A percentile compares a stretch with the other conserved stretches of the same genome.
These are phyloP conservation scores for Urostyla sp. DNA, from an alignment of 73 alveolate genomes.

Conservation along the genomic window DNA sequence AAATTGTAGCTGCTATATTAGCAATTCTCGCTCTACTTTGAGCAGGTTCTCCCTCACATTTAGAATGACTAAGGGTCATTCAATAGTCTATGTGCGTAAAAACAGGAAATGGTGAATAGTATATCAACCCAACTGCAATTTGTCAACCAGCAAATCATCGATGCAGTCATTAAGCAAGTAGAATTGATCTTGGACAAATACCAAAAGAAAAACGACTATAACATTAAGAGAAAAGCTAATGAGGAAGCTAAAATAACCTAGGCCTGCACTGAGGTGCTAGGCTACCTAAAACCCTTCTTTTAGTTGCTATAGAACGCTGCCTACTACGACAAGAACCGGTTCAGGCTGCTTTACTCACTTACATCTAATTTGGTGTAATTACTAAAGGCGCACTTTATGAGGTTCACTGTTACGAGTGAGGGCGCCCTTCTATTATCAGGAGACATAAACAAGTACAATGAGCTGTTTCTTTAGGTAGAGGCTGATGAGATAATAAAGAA, in stretches of 20 bases:
- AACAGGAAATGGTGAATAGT: conserved; percentile 20
- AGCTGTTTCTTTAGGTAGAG: conserved; percentile 35
- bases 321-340: conserved; percentile 37
- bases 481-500: conserved; percentile 56
- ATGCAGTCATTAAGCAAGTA: conserved; percentile 21
- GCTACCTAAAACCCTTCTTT: conserved; percentile 34
- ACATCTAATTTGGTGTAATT: conserved; percentile 31
- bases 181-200: conserved; percentile 1
- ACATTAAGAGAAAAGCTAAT: conserved; percentile 8
- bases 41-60: conserved; percentile 36
- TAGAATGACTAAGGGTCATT: conserved; percentile 11
- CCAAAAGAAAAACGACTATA: conserved; percentile 40
- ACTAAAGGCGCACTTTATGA: conserved; percentile 12
- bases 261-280: conserved; percentile 33
- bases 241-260: conserved; percentile 43
- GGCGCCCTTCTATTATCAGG: conserved; percentile 47
- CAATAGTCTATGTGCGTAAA: conserved; percentile 13
- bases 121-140: conserved; percentile 18
- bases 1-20: conserved; percentile 28
- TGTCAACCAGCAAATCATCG: conserved; percentile 28
- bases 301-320: conserved; percentile 9
- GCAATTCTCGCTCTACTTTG: conserved; percentile 11
- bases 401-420: conserved; percentile 14
- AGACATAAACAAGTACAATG: conserved; percentile 46
- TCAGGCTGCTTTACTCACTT: conserved; percentile 28